Evolutionary conservation across 371 early-diverging fungal species (phyloP).

Genomic region (Mortierella sp.): DNA sequence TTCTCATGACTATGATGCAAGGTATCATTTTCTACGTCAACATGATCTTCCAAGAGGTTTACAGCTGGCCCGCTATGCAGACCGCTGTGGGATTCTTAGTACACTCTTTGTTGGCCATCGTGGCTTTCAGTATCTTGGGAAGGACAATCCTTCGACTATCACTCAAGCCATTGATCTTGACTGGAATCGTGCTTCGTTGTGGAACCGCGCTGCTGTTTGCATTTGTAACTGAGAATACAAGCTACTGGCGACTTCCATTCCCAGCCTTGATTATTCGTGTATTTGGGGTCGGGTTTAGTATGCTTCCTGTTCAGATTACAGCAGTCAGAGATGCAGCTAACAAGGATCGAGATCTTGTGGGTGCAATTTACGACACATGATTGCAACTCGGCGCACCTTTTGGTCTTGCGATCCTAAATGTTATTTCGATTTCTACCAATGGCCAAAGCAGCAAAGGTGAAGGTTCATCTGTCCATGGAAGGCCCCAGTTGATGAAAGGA

Average conservation of each 20-base stretch:
- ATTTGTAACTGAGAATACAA: slow-evolving; percentile 57
- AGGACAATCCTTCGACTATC: slow-evolving; percentile 26
- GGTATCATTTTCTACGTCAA: slow-evolving; percentile 37
- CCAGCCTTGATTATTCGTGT: slow-evolving; percentile 48
- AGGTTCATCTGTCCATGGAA: slow-evolving; percentile 17
- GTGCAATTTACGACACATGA: slow-evolving; percentile 48
- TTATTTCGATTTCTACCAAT: slow-evolving; percentile 39
- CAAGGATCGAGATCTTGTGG: slow-evolving; percentile 46
- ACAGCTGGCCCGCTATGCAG: slow-evolving; percentile 30
- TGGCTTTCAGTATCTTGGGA: slow-evolving; percentile 31
- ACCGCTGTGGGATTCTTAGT: slow-evolving; percentile 44
- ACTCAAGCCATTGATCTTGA: slow-evolving; percentile 37
- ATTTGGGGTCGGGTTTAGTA: slow-evolving; percentile 40
- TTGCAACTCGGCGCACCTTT: slow-evolving; percentile 51
- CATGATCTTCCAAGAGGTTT: slow-evolving; percentile 46
- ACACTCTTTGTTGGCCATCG: slow-evolving; percentile 40
- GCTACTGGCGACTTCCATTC: slow-evolving; percentile 43
- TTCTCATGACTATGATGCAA: slow-evolving; percentile 38
- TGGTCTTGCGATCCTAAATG: slow-evolving; percentile 47
- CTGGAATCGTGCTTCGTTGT: slow-evolving; percentile 34
- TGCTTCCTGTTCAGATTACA: slow-evolving; percentile 42
- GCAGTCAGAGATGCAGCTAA: slow-evolving; percentile 42
- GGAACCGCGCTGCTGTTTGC: slow-evolving; percentile 34
- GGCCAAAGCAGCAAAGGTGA: slow-evolving; percentile 12
- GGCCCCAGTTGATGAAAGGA: slow-evolving; percentile 35